Percentiles rank a stretch among this genome's conserved stretches.
Conservation (phyloP, 441 rosid species). For the Corymbia calophylla region DNA sequence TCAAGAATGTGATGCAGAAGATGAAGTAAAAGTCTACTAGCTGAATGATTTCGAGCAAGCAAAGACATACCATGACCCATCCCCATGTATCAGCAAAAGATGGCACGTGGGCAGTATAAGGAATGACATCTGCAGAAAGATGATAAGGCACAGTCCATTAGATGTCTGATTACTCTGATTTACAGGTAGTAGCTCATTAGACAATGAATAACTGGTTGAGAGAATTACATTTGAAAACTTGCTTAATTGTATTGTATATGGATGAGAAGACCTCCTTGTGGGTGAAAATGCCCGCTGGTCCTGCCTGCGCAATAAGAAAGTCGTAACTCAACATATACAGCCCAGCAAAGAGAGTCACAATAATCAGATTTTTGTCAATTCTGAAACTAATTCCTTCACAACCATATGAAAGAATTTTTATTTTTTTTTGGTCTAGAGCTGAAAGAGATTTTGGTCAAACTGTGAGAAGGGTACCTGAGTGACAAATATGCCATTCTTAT, state of each 20-base stretch:
- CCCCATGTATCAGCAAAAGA: slow-evolving; percentile 99
- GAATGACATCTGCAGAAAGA: slow-evolving; percentile 59
- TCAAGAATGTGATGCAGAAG: background rate
- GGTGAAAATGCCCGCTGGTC: slow-evolving; percentile 94
- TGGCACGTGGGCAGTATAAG: slow-evolving; percentile 91
- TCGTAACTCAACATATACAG: background rate
- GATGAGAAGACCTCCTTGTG: slow-evolving; percentile 92
- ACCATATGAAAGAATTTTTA: background rate
- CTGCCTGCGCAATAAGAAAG: slow-evolving; percentile 46
- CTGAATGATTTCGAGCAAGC: background rate
- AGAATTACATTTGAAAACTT: slow-evolving; percentile 81
- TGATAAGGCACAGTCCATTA: background rate
- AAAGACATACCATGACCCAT: slow-evolving; percentile 73
- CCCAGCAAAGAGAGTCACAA: background rate
- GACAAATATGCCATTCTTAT: slow-evolving; percentile 69
- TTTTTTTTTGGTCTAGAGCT: background rate
- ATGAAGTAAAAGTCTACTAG: background rate
- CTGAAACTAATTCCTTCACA: background rate
- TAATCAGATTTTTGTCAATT: background rate
- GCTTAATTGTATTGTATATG: slow-evolving; percentile 82
- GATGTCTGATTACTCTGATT: background rate
- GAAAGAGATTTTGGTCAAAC: background rate
- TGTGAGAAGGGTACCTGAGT: slow-evolving; percentile 51
- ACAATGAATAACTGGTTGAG: background rate
- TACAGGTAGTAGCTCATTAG: background rate